Conservation (phyloP, 1,284 basidiomycete genomes). For the Fistulinella cinereoalba region DNA sequence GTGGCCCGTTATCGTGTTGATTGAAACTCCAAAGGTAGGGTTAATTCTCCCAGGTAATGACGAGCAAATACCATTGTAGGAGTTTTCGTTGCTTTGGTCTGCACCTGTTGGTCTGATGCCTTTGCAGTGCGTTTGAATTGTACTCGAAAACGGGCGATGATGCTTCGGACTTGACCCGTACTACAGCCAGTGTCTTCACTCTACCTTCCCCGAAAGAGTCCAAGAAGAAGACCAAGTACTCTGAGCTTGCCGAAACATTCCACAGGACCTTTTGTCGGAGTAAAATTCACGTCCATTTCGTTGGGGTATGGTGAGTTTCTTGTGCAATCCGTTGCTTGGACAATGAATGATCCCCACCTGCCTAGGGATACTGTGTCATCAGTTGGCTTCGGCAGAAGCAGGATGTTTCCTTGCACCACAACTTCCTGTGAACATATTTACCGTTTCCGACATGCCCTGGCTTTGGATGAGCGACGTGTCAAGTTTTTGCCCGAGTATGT, state of each 20-base stretch:
- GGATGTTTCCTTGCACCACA: conserved; percentile 29
- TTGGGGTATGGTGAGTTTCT: conserved; percentile 36
- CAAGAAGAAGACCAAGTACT: conserved; percentile 7
- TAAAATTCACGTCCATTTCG: conserved; percentile 33
- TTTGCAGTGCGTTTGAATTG: conserved; percentile 28
- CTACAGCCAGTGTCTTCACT: conserved; percentile 14
- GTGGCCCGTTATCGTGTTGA: no score
- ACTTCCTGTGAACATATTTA: conserved; percentile 30
- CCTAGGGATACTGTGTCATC: conserved; percentile 37
- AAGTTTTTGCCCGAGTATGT: conserved; percentile 42
- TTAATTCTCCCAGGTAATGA: conserved; percentile 36
- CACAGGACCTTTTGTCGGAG: conserved; percentile 27
- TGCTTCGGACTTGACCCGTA: conserved; percentile 6
- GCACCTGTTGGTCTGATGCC: conserved; percentile 2
- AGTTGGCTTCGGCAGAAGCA: conserved; percentile 31
- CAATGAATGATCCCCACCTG: not conserved
- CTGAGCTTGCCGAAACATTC: conserved; percentile 23
- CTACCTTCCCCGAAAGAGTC: conserved; percentile 11
- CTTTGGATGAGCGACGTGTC: conserved; percentile 40
- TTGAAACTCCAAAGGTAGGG: conserved; percentile 30
- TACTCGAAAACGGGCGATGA: conserved; percentile 25
- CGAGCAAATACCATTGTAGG: conserved; percentile 39
- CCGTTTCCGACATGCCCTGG: conserved; percentile 33
- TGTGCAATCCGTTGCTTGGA: not conserved
- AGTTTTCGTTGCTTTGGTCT: not conserved